Evolutionary conservation across 139 green algal genomes (phyloP).

Genomic region (Micractinium sp.): DNA sequence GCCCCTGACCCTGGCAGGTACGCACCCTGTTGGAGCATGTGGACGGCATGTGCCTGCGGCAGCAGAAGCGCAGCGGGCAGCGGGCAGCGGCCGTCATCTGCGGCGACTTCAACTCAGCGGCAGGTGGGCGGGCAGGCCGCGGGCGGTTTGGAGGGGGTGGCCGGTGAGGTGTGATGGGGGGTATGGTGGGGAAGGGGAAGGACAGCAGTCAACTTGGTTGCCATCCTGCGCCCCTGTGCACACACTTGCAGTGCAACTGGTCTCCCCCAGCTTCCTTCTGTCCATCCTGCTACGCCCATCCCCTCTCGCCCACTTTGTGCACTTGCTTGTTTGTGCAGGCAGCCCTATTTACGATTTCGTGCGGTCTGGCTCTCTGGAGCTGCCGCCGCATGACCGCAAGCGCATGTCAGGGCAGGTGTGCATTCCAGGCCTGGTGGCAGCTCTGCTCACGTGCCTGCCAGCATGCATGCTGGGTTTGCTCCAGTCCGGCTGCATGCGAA

Average conservation of each 20-base stretch:
- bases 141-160: no score
- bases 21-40: slow-evolving; percentile 54
- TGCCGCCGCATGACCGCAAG: slow-evolving; percentile 43
- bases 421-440: not conserved
- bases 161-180: no score
- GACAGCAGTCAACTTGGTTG: not conserved
- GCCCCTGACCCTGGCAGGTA: not conserved
- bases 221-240: not conserved
- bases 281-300: not conserved
- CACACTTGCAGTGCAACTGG: not conserved
- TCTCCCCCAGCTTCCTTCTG: not conserved
- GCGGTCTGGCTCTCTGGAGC: slow-evolving; percentile 51
- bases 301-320: no score
- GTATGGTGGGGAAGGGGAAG: no score
- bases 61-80: slow-evolving; percentile 5
- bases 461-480: not conserved
- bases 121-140: slow-evolving; percentile 20
- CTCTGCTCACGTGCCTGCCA: not conserved
- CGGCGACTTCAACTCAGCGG: slow-evolving; percentile 78
- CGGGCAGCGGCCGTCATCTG: slow-evolving; percentile 34
- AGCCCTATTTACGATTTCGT: slow-evolving; percentile 67
- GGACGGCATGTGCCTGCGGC: slow-evolving; percentile 29
- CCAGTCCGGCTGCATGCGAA: not conserved
- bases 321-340: not conserved
- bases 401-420: slow-evolving; percentile 57